Evolutionary conservation across 768 basidiomycete genomes (phyloP), one percentile per base, ranked within the genome.

Genomic region (Termitomyces sp.): DNA sequence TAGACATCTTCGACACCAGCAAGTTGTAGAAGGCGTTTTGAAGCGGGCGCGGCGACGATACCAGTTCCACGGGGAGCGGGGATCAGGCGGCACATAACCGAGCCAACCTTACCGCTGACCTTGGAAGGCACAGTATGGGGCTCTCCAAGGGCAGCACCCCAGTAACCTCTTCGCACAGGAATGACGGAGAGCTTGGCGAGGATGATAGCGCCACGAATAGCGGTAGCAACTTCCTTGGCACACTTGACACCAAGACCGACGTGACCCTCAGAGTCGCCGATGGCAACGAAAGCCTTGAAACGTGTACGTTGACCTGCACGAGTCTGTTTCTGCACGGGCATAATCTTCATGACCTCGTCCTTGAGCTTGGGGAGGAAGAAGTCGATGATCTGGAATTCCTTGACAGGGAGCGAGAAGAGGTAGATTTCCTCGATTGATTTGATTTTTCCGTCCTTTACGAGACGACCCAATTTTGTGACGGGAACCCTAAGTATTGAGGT

Each of bases 381-480:
- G 81, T 99, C 97, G 82, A 99, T 90, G 76, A 99, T 97, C 77
- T 99, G 97, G 83, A 79, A 98, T 78, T 99, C 97, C 80, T 98
- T 99, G 77, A 99, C 91, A 60, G 96, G 95, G 63, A 99, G 90
- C 28, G 97, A 99, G 87, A 98, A 99, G 71, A 99, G 94, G 79
- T 98, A 99, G 77, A 98, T 98, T 73, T 99, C 97, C 74, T 99
- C 97, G 85, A 99, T 95, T 49, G 94, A 97, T 79, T 96, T 98
- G 81, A 99, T 98, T 81, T 98, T 98, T 66, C 96, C 96, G 68
- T 98, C 97, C 79, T 97, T 98, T 46, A 98, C 95, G 70, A 99
- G 86, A 76, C 97, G 95, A 60, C 97, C 97, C 65, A 99, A 90
- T 75, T 98, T 99, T 74, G 97, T 98, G 76, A 98, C 95, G 67